phyloP scores from a whole-genome alignment of 73 alveolate species.

The Diophrys sp. region DNA sequence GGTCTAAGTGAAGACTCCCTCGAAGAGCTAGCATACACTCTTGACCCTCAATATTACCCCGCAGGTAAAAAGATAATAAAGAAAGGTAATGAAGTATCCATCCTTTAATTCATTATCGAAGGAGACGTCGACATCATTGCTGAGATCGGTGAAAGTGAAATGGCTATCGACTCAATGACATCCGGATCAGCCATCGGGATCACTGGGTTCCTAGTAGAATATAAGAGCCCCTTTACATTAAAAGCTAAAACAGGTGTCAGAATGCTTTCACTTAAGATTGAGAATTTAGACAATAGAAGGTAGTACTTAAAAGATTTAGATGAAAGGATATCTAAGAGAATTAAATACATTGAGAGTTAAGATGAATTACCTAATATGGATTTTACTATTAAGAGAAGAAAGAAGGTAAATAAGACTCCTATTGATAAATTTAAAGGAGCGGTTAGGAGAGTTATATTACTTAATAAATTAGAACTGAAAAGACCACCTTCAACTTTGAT shows the following conservation, averaged over 20 bases:
- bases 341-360: neutral
- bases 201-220: neutral
- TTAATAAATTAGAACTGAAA: neutral
- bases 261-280: neutral
- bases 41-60: neutral
- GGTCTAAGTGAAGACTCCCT: neutral
- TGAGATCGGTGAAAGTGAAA: neutral
- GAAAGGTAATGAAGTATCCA: neutral
- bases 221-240: neutral
- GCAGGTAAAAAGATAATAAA: neutral
- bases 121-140: constrained; percentile 7
- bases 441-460: neutral
- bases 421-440: neutral
- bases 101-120: neutral
- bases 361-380: constrained; percentile 5
- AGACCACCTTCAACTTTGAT: neutral
- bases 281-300: neutral
- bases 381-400: neutral
- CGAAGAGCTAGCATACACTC: constrained; percentile 8
- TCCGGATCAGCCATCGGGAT: constrained; percentile 2
- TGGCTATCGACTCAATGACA: neutral
- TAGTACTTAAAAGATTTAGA: neutral
- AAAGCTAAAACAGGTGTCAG: neutral
- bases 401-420: neutral
- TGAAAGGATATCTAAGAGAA: neutral